A percentile compares a stretch with the other conserved stretches of the same genome.
Conservation (phyloP, 306 rosid species). For the Acacia confusa region DNA sequence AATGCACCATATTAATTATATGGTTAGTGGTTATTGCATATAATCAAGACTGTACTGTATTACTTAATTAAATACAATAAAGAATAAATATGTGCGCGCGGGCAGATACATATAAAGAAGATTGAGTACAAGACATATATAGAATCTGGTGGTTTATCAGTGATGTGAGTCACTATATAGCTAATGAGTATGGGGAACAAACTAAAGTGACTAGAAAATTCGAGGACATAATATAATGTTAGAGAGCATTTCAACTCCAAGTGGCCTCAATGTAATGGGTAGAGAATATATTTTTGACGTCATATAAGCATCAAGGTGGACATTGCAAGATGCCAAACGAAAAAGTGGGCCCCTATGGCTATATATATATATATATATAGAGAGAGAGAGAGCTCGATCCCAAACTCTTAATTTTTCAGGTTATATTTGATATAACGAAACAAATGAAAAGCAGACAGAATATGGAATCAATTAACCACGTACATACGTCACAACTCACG, state of each 20-base stretch:
- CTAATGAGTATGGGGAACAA: not conserved
- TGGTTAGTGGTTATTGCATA: conserved; percentile 21
- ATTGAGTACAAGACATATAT: conserved; percentile 17
- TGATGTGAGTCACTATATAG: not conserved
- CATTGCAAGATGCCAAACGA: conserved; percentile 31
- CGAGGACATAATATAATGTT: conserved; percentile 39
- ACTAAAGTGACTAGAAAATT: conserved; percentile 19
- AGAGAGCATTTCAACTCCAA: conserved; percentile 44
- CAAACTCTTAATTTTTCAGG: conserved; percentile 6
- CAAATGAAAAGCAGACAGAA: conserved; percentile 27
- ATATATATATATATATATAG: not conserved
- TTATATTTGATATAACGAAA: conserved; percentile 17
- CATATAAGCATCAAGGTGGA: conserved; percentile 48
- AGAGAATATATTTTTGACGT: conserved; percentile 44
- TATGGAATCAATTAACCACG: conserved; percentile 41
- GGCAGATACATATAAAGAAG: not conserved
- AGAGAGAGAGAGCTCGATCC: conserved; percentile 2
- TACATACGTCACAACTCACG: conserved; percentile 22
- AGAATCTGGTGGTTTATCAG: conserved; percentile 33
- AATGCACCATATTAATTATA: conserved; percentile 20
- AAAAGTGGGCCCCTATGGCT: conserved; percentile 23
- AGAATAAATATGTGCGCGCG: not conserved
- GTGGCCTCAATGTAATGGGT: conserved; percentile 33
- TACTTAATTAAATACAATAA: conserved; percentile 5
- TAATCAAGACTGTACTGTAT: conserved; percentile 35